Conservation (phyloP, 345 rosid species). For the Trapa bicornis region DNA sequence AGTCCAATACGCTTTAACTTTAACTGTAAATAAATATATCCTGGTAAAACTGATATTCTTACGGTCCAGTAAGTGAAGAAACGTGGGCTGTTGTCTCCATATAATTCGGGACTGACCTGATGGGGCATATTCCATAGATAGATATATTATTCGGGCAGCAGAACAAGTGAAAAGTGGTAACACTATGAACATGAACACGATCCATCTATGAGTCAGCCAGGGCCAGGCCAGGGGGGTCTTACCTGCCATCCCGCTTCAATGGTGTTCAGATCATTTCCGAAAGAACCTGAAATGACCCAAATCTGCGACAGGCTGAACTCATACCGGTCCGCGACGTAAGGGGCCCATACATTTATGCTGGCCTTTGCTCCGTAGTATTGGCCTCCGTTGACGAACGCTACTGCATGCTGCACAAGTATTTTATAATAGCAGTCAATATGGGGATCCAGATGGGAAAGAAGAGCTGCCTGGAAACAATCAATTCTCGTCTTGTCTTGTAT, state of each 20-base stretch:
- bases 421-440: not conserved
- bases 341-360: slow-evolving; percentile 86
- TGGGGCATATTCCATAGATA: not conserved
- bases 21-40: not conserved
- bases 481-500: slow-evolving; percentile 1
- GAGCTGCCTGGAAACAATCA: not conserved
- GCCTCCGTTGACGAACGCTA: slow-evolving; percentile 76
- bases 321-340: slow-evolving; percentile 52
- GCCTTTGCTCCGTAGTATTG: slow-evolving; percentile 94
- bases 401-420: slow-evolving; percentile 65
- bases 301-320: slow-evolving; percentile 92
- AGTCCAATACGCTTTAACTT: not conserved
- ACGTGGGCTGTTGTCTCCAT: slow-evolving; percentile 88
- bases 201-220: too few species aligned
- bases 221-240: not conserved
- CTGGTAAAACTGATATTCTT: slow-evolving; percentile 11
- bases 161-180: not conserved
- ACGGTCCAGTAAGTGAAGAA: slow-evolving; percentile 99
- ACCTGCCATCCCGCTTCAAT: slow-evolving; percentile 99
- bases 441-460: not conserved
- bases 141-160: too few species aligned
- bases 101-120: slow-evolving; percentile 93
- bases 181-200: too few species aligned
- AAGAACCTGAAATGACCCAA: slow-evolving; percentile 95
- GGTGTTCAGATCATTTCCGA: slow-evolving; percentile 85